These are phyloP conservation scores for Bimuria novae-zelandiae DNA, from an alignment of 2,329 filamentous ascomycete genomes.

Conservation along the genomic window DNA sequence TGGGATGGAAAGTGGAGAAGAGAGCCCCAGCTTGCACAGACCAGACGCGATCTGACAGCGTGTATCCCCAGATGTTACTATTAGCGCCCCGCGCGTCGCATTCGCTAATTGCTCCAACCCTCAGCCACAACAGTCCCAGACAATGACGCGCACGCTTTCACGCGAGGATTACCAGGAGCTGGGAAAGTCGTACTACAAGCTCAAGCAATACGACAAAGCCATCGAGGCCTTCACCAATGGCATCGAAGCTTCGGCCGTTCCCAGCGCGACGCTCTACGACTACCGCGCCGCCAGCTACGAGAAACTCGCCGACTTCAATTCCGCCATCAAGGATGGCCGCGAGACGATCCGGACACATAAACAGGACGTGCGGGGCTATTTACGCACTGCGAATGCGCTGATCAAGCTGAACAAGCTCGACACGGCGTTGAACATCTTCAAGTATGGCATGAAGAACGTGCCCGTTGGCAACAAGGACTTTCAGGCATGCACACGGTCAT, in stretches of 20 bases:
- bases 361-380: constrained; percentile 60
- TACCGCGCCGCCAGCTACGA: constrained; percentile 60
- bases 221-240: constrained; percentile 40
- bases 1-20: too few relatives aligned
- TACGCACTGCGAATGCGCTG: constrained; percentile 58
- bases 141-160: constrained; percentile 38
- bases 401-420: constrained; percentile 55
- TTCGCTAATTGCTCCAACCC: background rate
- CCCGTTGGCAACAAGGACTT: constrained; percentile 43
- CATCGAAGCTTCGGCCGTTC: constrained; percentile 28
- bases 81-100: too few relatives aligned
- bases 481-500: constrained; percentile 24
- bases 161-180: constrained; percentile 43
- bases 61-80: too few relatives aligned
- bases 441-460: constrained; percentile 61
- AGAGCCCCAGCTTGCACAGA: too few relatives aligned
- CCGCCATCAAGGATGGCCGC: constrained; percentile 61
- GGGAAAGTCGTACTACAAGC: constrained; percentile 42
- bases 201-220: constrained; percentile 43
- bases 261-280: constrained; percentile 53
- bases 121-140: background rate
- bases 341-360: constrained; percentile 58
- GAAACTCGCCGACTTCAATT: constrained; percentile 56
- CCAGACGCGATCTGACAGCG: too few relatives aligned
- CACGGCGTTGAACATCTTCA: constrained; percentile 61